These are phyloP conservation scores for Begonia fuchsioides DNA, from an alignment of 306 rosid species.

Conservation along the genomic window DNA sequence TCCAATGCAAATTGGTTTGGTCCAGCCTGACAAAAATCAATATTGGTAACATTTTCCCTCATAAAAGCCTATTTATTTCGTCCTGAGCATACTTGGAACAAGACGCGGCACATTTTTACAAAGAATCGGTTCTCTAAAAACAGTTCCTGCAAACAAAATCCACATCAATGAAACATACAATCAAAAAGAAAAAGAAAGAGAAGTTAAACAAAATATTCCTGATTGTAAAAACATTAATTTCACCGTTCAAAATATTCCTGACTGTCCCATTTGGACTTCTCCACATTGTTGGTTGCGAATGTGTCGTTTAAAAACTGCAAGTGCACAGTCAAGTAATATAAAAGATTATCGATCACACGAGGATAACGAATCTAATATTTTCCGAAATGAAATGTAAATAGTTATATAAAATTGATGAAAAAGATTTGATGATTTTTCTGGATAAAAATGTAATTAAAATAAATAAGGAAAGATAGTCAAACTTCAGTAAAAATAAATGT, in stretches of 20 bases:
- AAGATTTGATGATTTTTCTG: too few relatives aligned
- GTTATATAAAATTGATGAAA: too few relatives aligned
- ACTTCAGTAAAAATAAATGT: too few relatives aligned
- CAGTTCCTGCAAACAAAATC: constrained; percentile 54
- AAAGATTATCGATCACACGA: too few relatives aligned
- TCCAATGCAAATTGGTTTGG: constrained; percentile 86
- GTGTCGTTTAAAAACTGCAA: too few relatives aligned
- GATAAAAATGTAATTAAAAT: too few relatives aligned
- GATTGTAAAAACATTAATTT: constrained; percentile 3
- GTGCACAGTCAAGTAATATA: too few relatives aligned
- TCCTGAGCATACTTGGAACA: constrained; percentile 61
- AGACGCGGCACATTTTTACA: constrained; percentile 95
- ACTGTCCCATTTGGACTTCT: constrained; percentile 97
- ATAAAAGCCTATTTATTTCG: not conserved
- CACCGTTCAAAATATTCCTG: constrained; percentile 93
- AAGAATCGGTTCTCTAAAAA: constrained; percentile 92
- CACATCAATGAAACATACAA: not conserved
- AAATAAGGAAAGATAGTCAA: too few relatives aligned
- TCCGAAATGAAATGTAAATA: too few relatives aligned
- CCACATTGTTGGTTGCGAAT: too few relatives aligned
- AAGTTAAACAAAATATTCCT: not conserved
- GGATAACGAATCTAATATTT: too few relatives aligned
- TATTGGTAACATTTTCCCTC: constrained; percentile 11
- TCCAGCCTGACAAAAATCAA: constrained; percentile 53
- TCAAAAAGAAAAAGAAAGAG: too few relatives aligned